Evolutionary conservation across 2,329 filamentous ascomycete genomes (phyloP), one percentile per base, ranked within the genome.

Genomic region (Penicillium sp.): DNA sequence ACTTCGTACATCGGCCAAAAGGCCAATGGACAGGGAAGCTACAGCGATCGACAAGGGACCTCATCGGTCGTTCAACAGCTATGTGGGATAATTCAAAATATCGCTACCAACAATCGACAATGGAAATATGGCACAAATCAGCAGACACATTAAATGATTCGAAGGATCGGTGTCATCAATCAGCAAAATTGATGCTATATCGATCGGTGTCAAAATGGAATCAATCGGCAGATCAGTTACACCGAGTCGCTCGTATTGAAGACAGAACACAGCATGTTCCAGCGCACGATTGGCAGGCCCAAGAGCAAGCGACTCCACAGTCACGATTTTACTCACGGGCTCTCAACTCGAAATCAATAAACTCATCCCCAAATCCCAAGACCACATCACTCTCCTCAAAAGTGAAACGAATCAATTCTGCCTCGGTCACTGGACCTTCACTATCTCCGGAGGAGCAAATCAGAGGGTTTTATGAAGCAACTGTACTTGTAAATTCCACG

Each of bases 41-140:
- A 53, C 59, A 65, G 25, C 52, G 56, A 31, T 65, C 63, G 12
- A 65, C 57, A n/a, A 58, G 45, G 25, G 49, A 58, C 8, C 42
- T 59, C 7, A 49, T 58, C 23, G 45, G 49, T 41, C 58, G 58
- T 29, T 62, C 60, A 12, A 44, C 62, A 21, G 35, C 15, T 27
- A 33, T 49, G 4, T 62, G 55, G 53, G 38, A 33, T 17, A 52
- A 62, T 17, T 64, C 60, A 1, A 62, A 57, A 58, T 15, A 44
- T 45, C 36, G 45, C 45, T 61, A 45, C 21, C 55, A 59, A 12
- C 58, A 62, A 50, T 53, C 60, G 5, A 61, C 54, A 17, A 42
- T 55, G 54, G 60, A 62, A n/a, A 39, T 48, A 8, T 53, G 57
- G 61, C 53, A 65, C 13, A 55, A 49, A 39, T 62, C 63, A 12